phyloP scores from a whole-genome alignment of 192 early-diverging fungal genomes.

The Coemansia sp. region DNA sequence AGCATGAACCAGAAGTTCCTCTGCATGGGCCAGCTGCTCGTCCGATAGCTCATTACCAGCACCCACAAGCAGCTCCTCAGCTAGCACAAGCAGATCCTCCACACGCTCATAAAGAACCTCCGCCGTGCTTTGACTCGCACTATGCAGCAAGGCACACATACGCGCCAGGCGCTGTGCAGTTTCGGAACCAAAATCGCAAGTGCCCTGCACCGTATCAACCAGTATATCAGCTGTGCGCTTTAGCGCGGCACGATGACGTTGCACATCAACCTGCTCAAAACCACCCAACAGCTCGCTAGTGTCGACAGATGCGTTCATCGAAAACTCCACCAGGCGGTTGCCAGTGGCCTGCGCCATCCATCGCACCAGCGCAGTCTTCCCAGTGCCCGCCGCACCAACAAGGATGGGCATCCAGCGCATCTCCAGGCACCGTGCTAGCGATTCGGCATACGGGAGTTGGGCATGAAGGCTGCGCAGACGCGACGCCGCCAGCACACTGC shows the following conservation, averaged over 20 bases:
- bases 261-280: conserved; percentile 93
- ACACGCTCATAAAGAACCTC: no score
- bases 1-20: no score
- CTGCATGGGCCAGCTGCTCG: not conserved
- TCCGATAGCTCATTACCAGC: not conserved
- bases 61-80: conserved; percentile 9
- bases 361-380: conserved; percentile 87
- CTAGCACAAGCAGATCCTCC: not conserved
- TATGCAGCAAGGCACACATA: conserved; percentile 1
- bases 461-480: conserved; percentile 67
- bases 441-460: conserved; percentile 66
- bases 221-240: conserved; percentile 1
- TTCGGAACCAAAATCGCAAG: conserved; percentile 5
- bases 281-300: conserved; percentile 94
- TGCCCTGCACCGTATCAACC: conserved; percentile 3
- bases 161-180: not conserved
- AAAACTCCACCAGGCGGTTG: conserved; percentile 84
- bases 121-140: not conserved
- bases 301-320: conserved; percentile 94
- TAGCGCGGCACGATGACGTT: conserved; percentile 58
- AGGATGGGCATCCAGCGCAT: conserved; percentile 91
- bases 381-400: conserved; percentile 77
- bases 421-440: conserved; percentile 84
- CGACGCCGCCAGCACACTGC: not conserved
- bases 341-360: conserved; percentile 80